Evolutionary conservation across 2,329 filamentous ascomycete genomes (phyloP).

Genomic region (Macrophomina phaseolina): DNA sequence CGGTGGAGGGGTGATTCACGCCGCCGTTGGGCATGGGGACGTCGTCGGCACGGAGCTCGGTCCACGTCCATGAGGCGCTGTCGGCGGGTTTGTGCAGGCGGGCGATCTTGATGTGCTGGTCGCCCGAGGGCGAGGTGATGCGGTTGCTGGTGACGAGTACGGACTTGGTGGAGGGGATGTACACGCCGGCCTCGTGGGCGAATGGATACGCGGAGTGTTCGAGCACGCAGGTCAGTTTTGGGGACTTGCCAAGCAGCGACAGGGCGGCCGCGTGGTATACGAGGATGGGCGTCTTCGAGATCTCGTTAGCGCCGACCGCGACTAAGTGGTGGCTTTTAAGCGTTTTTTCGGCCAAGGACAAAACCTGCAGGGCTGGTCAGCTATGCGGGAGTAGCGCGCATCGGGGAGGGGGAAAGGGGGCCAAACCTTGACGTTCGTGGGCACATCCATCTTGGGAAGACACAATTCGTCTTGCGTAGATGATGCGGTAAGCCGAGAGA

Average conservation of each 20-base stretch:
- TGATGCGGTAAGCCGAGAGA: background rate
- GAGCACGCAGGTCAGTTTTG: conserved; percentile 35
- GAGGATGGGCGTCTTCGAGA: conserved; percentile 14
- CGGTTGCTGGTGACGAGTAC: conserved; percentile 49
- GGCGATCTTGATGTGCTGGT: conserved; percentile 32
- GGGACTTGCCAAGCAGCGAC: background rate
- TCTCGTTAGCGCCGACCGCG: background rate
- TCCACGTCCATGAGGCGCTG: background rate
- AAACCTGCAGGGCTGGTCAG: background rate
- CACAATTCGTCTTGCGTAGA: background rate
- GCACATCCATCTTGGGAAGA: background rate
- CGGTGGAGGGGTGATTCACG: conserved; percentile 34
- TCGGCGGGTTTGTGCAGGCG: conserved; percentile 16
- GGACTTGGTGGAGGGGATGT: conserved; percentile 38
- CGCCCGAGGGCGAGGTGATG: conserved; percentile 28
- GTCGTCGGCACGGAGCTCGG: background rate
- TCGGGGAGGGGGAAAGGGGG: background rate
- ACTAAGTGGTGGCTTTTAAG: background rate
- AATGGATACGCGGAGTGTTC: conserved; percentile 45
- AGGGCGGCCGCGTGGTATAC: background rate
- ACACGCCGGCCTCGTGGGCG: conserved; percentile 56
- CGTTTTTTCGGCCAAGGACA: conserved; percentile 10
- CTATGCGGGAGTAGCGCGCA: background rate
- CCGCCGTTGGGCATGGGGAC: conserved; percentile 36
- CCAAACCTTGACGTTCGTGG: background rate